Conservation (phyloP, 2,329 filamentous ascomycete genomes). For the Fusarium cicatricum region DNA sequence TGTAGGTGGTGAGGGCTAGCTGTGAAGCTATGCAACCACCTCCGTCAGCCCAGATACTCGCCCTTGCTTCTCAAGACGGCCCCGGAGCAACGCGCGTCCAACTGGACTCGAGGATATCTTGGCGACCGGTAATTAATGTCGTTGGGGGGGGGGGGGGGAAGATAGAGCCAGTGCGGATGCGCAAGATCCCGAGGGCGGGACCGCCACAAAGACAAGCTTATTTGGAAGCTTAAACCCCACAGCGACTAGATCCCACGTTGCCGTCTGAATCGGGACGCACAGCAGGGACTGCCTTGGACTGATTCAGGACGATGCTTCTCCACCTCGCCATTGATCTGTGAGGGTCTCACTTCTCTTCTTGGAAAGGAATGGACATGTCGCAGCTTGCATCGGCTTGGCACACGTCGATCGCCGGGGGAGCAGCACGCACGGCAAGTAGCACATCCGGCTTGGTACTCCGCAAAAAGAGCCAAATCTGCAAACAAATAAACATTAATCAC, state of each 20-base stretch:
- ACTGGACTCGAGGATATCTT: background rate
- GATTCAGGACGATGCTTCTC: no score
- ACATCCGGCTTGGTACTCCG: constrained; percentile 36
- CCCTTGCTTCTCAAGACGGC: background rate
- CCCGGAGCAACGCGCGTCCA: background rate
- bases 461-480: background rate
- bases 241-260: constrained; percentile 2
- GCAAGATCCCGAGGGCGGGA: constrained; percentile 14
- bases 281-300: background rate
- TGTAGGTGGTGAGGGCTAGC: background rate
- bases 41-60: constrained; percentile 19
- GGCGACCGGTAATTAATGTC: no score
- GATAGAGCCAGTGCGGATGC: constrained; percentile 12
- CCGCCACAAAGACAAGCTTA: constrained; percentile 38
- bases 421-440: constrained; percentile 22
- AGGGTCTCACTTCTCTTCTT: background rate
- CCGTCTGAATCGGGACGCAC: background rate
- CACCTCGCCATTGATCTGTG: no score
- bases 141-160: no score
- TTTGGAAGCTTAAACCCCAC: constrained; percentile 36
- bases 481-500: constrained; percentile 5
- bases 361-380: constrained; percentile 11
- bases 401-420: constrained; percentile 23
- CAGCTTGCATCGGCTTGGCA: constrained; percentile 25
- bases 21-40: constrained; percentile 8